Base-by-base conservation (phyloP, 139 green algal species). In the Diplosphaera chodatii region DNA sequence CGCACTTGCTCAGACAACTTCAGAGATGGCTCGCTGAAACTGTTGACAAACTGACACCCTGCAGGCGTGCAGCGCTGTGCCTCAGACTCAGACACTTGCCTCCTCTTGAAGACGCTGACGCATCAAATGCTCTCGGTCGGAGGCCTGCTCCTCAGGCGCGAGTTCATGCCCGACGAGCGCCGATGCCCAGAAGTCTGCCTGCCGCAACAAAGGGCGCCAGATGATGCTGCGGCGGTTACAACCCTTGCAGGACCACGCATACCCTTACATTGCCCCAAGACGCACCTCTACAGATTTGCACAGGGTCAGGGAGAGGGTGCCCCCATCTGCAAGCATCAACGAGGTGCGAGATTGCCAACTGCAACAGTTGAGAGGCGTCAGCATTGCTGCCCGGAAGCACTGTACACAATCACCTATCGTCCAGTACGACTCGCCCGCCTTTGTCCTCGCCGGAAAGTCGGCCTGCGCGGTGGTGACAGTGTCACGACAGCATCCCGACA, bases 101-200 rank as follows among this genome's bases (percentile, higher is more conserved):
- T 97, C 93, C 29, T 71, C 33, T 68, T 98, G 93, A 70, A 98
- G 98, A 5, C 94, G 76, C 79, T 98, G 91, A 29, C 97, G 84
- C 86, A 98, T 81, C 27, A 98, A 76, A 15, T 91, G 83, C 80
- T 96, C 83, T 73, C 87, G 75, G 28, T 98, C 93, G 3, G 68
- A 32, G 64, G 92, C 71, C 63, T 83, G 72, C 10, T 74, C 64
- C n/a, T 78, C 25, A 1, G 74, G 63, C 27, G 91, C 77, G 22
- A 95, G 66, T 55, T 86, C 79, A 75, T 97, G 92, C 0, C 87
- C 93, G 15, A 74, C 63, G 1, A 98, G 71, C 20, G 82, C 88
- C 40, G 70, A 79, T 0, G 73, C 63, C 93, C 93, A 97, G 22
- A 84, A 75, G 32, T 91, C 75, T 0, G 83, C 92, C 74, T 87